Evolutionary conservation across 163 green algal genomes (phyloP), one percentile per base, ranked within the genome.

Genomic region (Scenedesmus sp.): DNA sequence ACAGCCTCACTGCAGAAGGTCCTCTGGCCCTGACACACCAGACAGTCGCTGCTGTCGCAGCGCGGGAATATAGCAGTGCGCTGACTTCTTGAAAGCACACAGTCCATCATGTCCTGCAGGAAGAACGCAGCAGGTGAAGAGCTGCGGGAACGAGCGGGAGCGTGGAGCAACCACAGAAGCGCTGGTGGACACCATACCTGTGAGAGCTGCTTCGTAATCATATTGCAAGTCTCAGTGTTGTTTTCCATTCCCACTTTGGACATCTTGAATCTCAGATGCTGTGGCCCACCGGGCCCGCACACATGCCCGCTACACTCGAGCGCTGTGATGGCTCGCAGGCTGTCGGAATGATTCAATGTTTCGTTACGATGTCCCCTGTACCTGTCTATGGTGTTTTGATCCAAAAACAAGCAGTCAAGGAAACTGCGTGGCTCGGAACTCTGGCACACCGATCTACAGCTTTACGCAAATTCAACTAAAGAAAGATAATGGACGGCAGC

Each of bases 41-140:
- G 73, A 67, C 94, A 96, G 88, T 96, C 92, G 90, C 92, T 96
- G 89, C 83, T 93, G 81, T 96, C 94, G 55, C 94, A 96, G 20
- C 94, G 62, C 10, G 66, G 59, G 18, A 62, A 59, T 55, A 23
- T 79, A 6, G 70, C 70, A 79, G 70, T 79, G 70, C 70, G 23
- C 70, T 79, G 70, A 3, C 56, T 62, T 10, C 87, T n/a, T 6
- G 57, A 12, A 18, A 60, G 54, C 26, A 66, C 87, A 18, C n/a
- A 64, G 62, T 91, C 87, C 56, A 86, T 60, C 55, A 91, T 67
- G 46, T 86, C 74, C 87, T 91, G 74, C 67, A 67, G 26, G 6
- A 82, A 67, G 55, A 79, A 89, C 0, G 74, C 4, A 83, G 64
- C 62, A 13, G 55, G 56, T 60, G 59, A 62, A 34, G 23, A 34